Evolutionary conservation across 139 green algal genomes (phyloP), one percentile per base, ranked within the genome.

Genomic region (Zygnema circumcarinatum): DNA sequence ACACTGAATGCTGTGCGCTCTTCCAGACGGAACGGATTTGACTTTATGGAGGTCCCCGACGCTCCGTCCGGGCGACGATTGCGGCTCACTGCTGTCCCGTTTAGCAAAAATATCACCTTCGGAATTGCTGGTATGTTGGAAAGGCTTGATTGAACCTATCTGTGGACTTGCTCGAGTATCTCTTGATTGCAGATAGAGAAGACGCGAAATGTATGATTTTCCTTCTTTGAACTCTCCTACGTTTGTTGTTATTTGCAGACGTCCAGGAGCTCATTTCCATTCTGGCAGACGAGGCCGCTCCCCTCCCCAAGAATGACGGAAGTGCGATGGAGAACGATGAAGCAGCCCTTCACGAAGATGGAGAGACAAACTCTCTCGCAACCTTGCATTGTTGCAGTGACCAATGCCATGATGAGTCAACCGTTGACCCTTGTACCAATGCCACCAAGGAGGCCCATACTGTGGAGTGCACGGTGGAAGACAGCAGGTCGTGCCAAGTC

Each of bases 21-120:
- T 79, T n/a, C n/a, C 83, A 81, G 88, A 0, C 42, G 75, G 2
- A 98, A 98, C 74, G 97, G 97, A 21, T 99, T 99, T 89, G 94
- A 97, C 22, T 97, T 99, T 83, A 81, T 91, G 2, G 94, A 98
- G 33, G 84, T 92, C 29, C 84, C n/a, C 32, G 1, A 74, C 31
- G 56, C 2, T 68, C 2, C 47, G 16, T 31, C 54, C 22, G 54
- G 68, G 33, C 2, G 62, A 76, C 29, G 87, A 22, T 38, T 93
- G 68, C 52, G 69, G n/a, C 90, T 94, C 32, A 81, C 75, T 1
- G 38, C 88, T 1, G 90, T 95, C 36, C 93, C 92, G 0, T 95
- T 93, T 86, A 94, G 85, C 82, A 95, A 94, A 54, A 91, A 93
- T 54, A 89, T 88, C 38, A 92, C 78, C 16, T 95, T 97, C 84